phyloP scores from a whole-genome alignment of 345 rosid species.

The Brassica juncea region DNA sequence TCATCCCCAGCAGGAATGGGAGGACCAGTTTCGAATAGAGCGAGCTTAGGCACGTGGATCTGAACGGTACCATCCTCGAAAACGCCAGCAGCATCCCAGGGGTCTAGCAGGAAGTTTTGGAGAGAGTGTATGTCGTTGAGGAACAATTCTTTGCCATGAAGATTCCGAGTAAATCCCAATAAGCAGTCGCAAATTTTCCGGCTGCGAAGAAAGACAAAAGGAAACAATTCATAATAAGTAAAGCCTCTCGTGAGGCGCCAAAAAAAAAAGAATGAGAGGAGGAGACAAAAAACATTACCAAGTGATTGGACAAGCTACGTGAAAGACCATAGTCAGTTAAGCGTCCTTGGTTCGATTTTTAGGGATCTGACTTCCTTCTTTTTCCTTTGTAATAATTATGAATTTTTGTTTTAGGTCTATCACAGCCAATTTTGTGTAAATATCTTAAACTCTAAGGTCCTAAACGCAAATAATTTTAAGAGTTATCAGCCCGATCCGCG shows the following conservation, averaged over 20 bases:
- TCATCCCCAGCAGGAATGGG: conserved; percentile 24
- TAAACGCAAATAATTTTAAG: background rate
- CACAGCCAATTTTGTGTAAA: background rate
- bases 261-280: background rate
- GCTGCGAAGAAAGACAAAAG: conserved; percentile 36
- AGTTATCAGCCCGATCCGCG: background rate
- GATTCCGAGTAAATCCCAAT: conserved; percentile 81
- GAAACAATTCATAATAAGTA: conserved; percentile 25
- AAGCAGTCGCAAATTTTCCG: conserved; percentile 87
- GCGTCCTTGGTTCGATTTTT: conserved; percentile 50
- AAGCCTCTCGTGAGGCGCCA: conserved; percentile 23
- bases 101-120: conserved; percentile 53
- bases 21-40: conserved; percentile 29
- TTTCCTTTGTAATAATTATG: background rate
- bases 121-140: conserved; percentile 53
- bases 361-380: conserved; percentile 48
- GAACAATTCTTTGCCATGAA: conserved; percentile 49
- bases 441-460: background rate
- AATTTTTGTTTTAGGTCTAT: background rate
- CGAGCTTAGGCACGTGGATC: conserved; percentile 81
- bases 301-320: conserved; percentile 99
- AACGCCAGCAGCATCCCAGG: conserved; percentile 56
- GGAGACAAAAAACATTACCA: conserved; percentile 24
- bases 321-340: conserved; percentile 87
- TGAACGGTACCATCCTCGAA: conserved; percentile 58